Evolutionary conservation across 177 flowering plant species (phyloP).

Genomic region (Vitis hybrid): DNA sequence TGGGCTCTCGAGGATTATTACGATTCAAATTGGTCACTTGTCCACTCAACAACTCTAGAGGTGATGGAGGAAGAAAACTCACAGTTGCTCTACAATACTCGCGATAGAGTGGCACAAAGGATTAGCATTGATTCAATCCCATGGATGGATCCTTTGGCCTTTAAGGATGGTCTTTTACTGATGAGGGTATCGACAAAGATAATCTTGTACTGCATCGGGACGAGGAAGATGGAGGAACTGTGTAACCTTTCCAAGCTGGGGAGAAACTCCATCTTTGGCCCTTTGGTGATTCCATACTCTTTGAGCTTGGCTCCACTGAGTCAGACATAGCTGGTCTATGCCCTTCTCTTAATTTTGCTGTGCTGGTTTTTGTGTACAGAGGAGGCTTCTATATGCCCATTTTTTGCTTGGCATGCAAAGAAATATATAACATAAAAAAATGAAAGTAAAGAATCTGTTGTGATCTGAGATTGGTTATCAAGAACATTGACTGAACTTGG

Average conservation of each 20-base stretch:
- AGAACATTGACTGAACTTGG: too few relatives aligned
- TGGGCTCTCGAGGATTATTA: slow-evolving; percentile 38
- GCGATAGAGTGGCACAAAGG: slow-evolving; percentile 9
- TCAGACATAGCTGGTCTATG: too few relatives aligned
- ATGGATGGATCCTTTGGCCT: slow-evolving; percentile 44
- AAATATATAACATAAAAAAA: too few relatives aligned
- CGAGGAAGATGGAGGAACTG: slow-evolving; percentile 26
- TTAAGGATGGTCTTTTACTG: slow-evolving; percentile 39
- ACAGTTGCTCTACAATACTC: slow-evolving; percentile 14
- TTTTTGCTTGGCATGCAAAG: too few relatives aligned
- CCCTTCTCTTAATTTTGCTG: too few relatives aligned
- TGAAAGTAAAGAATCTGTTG: too few relatives aligned
- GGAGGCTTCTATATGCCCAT: too few relatives aligned
- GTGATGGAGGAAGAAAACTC: slow-evolving; percentile 36
- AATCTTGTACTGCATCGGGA: slow-evolving; percentile 22
- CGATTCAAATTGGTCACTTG: slow-evolving; percentile 34
- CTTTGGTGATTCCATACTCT: slow-evolving; percentile 38
- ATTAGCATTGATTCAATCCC: slow-evolving; percentile 1
- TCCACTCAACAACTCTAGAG: slow-evolving; percentile 21
- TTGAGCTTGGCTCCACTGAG: slow-evolving; percentile 40
- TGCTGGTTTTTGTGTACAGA: too few relatives aligned
- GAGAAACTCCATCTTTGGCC: slow-evolving; percentile 11
- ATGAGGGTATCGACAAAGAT: slow-evolving; percentile 25
- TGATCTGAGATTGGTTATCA: too few relatives aligned
- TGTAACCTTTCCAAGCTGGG: slow-evolving; percentile 28